Evolutionary conservation across 2,329 filamentous ascomycete species (phyloP).

Genomic region (Alternaria atra): DNA sequence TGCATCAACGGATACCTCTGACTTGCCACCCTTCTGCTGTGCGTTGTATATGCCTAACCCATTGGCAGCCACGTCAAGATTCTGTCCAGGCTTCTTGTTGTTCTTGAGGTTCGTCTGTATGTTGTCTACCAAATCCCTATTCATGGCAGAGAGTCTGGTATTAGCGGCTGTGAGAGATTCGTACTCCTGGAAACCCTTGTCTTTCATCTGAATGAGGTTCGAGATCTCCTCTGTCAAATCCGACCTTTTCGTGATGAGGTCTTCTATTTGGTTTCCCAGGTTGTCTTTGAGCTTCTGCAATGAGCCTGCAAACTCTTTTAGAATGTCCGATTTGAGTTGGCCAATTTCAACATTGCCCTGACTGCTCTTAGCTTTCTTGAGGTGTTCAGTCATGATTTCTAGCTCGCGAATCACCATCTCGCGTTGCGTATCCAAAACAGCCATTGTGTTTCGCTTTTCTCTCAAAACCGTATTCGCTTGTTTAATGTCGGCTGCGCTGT

Average conservation of each 20-base stretch:
- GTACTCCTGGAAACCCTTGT: constrained; percentile 93
- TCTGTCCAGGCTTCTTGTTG: constrained; percentile 63
- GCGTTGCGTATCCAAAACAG: constrained; percentile 89
- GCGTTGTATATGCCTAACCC: constrained; percentile 70
- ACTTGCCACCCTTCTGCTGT: constrained; percentile 50
- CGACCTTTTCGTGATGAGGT: constrained; percentile 87
- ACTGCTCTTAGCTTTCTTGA: constrained; percentile 84
- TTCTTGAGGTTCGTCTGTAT: constrained; percentile 94
- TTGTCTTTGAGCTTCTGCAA: constrained; percentile 80
- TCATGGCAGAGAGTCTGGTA: constrained; percentile 90
- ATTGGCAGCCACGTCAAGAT: constrained; percentile 58
- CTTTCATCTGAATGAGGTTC: constrained; percentile 82
- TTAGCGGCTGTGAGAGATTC: constrained; percentile 96
- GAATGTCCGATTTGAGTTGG: constrained; percentile 70
- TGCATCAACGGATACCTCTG: constrained; percentile 52
- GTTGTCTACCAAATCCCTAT: constrained; percentile 92
- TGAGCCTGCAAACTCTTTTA: constrained; percentile 69
- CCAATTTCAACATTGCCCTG: constrained; percentile 79
- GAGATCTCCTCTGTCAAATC: constrained; percentile 85
- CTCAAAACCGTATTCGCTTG: constrained; percentile 86
- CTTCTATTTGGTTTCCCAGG: constrained; percentile 78
- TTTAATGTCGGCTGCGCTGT: constrained; percentile 69
- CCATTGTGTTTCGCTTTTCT: constrained; percentile 95
- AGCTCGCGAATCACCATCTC: constrained; percentile 95
- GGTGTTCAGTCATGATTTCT: constrained; percentile 86